A percentile compares a stretch with the other conserved stretches of the same genome.
phyloP scores from a whole-genome alignment of 1,284 basidiomycete genomes.

The Chalciporus sp. region DNA sequence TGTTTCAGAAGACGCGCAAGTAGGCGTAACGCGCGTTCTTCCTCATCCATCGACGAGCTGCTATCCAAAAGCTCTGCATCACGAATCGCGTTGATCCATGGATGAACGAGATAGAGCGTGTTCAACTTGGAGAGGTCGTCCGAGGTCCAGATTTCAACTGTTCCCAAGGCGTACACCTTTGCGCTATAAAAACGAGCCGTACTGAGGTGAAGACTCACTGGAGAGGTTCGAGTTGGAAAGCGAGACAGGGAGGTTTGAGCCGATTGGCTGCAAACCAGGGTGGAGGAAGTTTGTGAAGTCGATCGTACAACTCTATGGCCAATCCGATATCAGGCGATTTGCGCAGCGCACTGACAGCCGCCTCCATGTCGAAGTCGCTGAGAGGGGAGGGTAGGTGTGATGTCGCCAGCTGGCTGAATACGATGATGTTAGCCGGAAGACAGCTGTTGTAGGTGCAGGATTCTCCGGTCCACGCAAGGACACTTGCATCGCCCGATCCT shows the following conservation, averaged over 20 bases:
- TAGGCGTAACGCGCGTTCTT: not conserved
- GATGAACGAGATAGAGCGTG: constrained; percentile 7
- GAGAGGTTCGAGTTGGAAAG: constrained; percentile 6
- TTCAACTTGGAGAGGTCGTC: not conserved
- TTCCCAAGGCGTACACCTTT: not conserved
- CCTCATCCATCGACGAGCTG: not conserved
- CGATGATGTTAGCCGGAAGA: constrained; percentile 5
- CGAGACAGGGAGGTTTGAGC: constrained; percentile 7
- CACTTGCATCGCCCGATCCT: not conserved
- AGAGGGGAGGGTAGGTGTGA: not conserved
- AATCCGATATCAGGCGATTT: not conserved
- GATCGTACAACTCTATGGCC: not conserved
- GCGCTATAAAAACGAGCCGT: not conserved
- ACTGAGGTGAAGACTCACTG: not conserved
- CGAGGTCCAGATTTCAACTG: constrained; percentile 6
- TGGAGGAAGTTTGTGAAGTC: not conserved
- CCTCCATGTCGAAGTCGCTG: not conserved
- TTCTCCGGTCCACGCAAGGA: not conserved
- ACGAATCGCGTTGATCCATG: constrained; percentile 4
- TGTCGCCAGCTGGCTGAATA: not conserved
- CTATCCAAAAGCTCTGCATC: not conserved
- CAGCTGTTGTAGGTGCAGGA: constrained; percentile 10
- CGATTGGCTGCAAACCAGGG: constrained; percentile 3
- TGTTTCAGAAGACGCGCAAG: not conserved
- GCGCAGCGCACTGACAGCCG: not conserved